Base-by-base conservation (phyloP, 257 asterid genomes). In the Jasminum sambac region DNA sequence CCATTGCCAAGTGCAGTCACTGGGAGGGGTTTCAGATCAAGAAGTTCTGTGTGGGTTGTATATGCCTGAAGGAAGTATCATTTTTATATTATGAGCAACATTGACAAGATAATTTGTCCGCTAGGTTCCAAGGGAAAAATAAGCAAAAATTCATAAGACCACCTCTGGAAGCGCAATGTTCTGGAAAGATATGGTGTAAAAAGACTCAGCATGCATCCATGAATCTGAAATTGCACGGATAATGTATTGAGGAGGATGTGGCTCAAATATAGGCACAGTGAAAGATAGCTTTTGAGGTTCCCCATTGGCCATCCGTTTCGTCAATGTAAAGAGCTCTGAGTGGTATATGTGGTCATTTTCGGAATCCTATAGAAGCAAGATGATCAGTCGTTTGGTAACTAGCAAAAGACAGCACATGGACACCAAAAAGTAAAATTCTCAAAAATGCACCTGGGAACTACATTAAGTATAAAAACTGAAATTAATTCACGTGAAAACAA, bases 131-230 rank as follows among this genome's bases (percentile, higher is more conserved):
- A 52, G 65, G 58, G 39, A 69, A 48, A 55, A 46, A 58, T n/a
- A 69, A 42, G 60, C 42, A 67, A 43, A 69, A 55, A 69, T 64
- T 67, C 69, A 37, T 9, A 79, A 72, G 72, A 74, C 69, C 66
- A 94, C 98, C 97, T 91, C 97, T 16, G 99, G 99, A 72, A 94
- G 96, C 23, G 86, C 90, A 78, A 94, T 91, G 80, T 94, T 89
- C 82, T 86, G 92, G 75, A 94, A 84, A 69, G 96, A 91, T 81
- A 94, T 87, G 30, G 87, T 80, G 79, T 89, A 91, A 77, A 88
- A 89, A 64, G 98, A 85, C 76, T 91, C 99, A 42, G 96, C 82
- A 75, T 88, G 96, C 91, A 91, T 74, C 99, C 99, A 94, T 4
- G 93, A 86, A 77, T 94, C 98, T 36, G 98, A 94, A 78, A 91